These are phyloP conservation scores for Cyclotella cryptica DNA, from an alignment of 108 stramenopile genomes.

Conservation along the genomic window DNA sequence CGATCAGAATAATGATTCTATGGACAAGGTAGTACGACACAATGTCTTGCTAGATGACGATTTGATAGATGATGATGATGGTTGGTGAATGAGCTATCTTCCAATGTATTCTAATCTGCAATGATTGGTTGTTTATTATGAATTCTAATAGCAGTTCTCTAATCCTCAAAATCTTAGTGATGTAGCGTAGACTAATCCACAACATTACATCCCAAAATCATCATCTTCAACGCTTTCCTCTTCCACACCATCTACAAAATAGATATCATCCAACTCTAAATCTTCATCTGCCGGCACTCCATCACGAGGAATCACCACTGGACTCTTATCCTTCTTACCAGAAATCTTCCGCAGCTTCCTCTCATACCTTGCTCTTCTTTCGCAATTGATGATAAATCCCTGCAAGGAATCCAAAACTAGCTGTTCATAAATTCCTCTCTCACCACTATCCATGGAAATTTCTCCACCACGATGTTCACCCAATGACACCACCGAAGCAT, in stretches of 20 bases:
- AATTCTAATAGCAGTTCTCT: no score
- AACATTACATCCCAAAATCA: background rate
- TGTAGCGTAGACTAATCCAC: no score
- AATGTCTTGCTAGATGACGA: slow-evolving; percentile 45
- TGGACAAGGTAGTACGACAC: slow-evolving; percentile 4
- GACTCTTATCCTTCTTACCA: slow-evolving; percentile 2
- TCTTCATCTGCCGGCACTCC: slow-evolving; percentile 43
- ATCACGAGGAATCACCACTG: slow-evolving; percentile 30
- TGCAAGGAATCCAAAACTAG: slow-evolving; percentile 44
- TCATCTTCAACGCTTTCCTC: background rate
- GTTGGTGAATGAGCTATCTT: slow-evolving; percentile 9
- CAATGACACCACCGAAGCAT: slow-evolving; percentile 31
- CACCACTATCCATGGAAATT: background rate
- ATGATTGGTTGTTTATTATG: no score
- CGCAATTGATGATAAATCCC: slow-evolving; percentile 48
- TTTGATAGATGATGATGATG: slow-evolving; percentile 47
- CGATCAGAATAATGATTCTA: background rate
- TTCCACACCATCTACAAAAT: slow-evolving; percentile 9
- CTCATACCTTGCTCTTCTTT: slow-evolving; percentile 39
- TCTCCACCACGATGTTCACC: slow-evolving; percentile 21
- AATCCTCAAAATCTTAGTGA: no score
- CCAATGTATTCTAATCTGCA: background rate
- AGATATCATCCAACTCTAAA: slow-evolving; percentile 51
- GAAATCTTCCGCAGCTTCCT: slow-evolving; percentile 23
- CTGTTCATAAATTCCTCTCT: slow-evolving; percentile 34